Conservation (phyloP, 257 asterid species). For the Thymus mandschuricus region DNA sequence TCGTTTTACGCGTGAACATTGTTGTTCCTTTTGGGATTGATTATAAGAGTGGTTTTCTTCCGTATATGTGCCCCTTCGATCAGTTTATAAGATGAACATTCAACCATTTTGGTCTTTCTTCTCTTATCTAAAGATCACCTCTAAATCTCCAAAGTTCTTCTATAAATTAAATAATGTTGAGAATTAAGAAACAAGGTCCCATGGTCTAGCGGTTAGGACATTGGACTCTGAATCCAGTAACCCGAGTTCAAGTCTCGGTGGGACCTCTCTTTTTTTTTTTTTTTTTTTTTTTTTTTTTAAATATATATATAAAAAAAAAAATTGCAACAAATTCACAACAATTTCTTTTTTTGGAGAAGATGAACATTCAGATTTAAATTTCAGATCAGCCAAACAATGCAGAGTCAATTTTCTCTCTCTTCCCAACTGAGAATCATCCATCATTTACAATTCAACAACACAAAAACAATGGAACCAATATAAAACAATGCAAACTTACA, state of each 20-base stretch:
- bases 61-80: background rate
- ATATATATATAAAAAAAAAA: too few species aligned
- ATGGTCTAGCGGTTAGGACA: constrained; percentile 93
- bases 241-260: constrained; percentile 98
- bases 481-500: constrained; percentile 28
- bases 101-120: background rate
- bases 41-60: background rate
- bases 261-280: constrained; percentile 46
- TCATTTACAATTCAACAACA: constrained; percentile 58
- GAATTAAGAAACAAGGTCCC: constrained; percentile 42
- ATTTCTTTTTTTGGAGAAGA: too few species aligned
- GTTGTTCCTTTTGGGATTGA: background rate
- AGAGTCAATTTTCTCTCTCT: constrained; percentile 21
- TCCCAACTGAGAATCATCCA: constrained; percentile 36
- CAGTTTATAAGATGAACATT: background rate
- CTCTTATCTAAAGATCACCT: too few species aligned
- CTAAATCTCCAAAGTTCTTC: too few species aligned
- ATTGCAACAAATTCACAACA: too few species aligned
- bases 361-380: too few species aligned
- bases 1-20: background rate
- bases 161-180: too few species aligned
- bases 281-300: background rate
- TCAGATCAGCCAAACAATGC: background rate
- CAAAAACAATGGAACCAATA: background rate
- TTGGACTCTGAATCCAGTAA: constrained; percentile 97